Evolutionary conservation across 805 yeast species (phyloP), one percentile per base, ranked within the genome.

Genomic region (Candida sphagnicola): DNA sequence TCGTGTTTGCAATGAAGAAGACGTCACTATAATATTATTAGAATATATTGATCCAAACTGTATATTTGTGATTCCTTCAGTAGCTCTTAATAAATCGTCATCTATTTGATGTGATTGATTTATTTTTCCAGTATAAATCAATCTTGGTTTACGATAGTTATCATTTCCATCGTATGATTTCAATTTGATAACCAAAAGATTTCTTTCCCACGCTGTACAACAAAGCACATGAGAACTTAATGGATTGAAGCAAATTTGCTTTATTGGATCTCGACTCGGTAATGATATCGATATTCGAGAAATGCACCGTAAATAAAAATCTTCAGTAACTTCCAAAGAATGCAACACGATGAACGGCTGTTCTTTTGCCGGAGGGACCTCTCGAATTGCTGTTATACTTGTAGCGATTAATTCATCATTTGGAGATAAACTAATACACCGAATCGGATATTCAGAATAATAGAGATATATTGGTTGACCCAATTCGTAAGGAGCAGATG

Each of bases 31-130:
- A 5, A 68, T 45, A 6, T 69, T 58, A 43, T 67, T 67, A 17
- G 72, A 54, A 37, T 35, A 43, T 5, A 55, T 50, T 11, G 51
- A 46, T 2, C 72, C 72, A 56, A 89, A 84, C 40, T 75, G 74
- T 5, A 86, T 62, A 45, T 81, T 85, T 0, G 98, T 91, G 28
- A 91, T 86, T 2, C 97, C 97, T 55, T 90, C 97, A 40, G 86
- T 78, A 44, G 86, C 95, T 47, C 84, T 62, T 69, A 63, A 62
- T 31, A 58, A 44, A 19, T 56, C 56, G 21, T 44, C 53, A 4
- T 35, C 39, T n/a, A 33, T 34, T 16, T 31, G 33, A 4, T 35
- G 34, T 16, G 26, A 14, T 14, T 21, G 10, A 5, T 40, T 46
- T n/a, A 31, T 30, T 5, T 41, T 41, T 8, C 46, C 47, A 3